These are phyloP conservation scores for Microcos paniculata DNA, from an alignment of 345 rosid genomes.

Conservation along the genomic window DNA sequence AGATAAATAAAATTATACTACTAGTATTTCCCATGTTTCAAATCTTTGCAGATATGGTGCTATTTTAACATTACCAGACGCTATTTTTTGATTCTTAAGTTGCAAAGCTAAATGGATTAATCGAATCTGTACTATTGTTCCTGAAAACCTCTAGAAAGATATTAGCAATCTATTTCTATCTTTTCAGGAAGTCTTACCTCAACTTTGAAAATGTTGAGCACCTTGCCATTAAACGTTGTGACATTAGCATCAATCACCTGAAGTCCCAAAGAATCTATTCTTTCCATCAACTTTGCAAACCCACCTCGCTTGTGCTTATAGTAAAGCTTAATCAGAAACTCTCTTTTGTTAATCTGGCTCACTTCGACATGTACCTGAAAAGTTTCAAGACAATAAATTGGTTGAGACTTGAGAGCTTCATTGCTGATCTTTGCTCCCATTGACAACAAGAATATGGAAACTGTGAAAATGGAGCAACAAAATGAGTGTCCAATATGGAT, in stretches of 20 bases:
- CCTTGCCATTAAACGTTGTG: conserved; percentile 50
- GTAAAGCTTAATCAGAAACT: conserved; percentile 48
- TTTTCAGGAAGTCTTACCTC: conserved; percentile 44
- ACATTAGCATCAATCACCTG: conserved; percentile 66
- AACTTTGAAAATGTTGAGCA: conserved; percentile 54
- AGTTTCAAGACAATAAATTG: neutral
- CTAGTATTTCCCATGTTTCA: neutral
- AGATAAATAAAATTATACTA: neutral
- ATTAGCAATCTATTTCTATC: neutral
- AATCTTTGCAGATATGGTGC: neutral
- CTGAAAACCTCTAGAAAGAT: neutral
- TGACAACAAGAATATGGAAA: neutral
- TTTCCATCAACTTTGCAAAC: conserved; percentile 62
- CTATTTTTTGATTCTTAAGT: neutral
- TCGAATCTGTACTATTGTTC: neutral
- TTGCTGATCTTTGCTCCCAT: neutral
- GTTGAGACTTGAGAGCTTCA: neutral
- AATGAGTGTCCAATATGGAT: neutral
- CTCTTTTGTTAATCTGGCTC: conserved; percentile 47
- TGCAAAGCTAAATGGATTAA: neutral
- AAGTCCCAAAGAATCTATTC: conserved; percentile 50
- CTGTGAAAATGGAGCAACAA: neutral
- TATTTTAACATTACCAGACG: neutral
- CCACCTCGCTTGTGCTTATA: conserved; percentile 51
- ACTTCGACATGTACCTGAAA: conserved; percentile 59